Conservation (phyloP, 192 early-diverging fungal genomes). For the Coemansia pectinata region DNA sequence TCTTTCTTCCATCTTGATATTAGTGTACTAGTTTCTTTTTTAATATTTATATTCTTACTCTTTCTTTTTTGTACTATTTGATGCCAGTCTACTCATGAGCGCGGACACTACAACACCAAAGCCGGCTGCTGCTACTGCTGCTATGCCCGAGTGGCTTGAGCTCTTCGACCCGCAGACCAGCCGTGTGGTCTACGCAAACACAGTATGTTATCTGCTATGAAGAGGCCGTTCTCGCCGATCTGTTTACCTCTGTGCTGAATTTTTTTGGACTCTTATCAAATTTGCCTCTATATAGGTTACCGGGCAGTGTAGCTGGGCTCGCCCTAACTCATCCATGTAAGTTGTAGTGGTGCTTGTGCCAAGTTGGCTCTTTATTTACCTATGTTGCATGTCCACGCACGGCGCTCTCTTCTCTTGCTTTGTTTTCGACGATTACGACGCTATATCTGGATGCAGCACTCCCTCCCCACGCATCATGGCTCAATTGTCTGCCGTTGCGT, state of each 20-base stretch:
- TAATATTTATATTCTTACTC: background rate
- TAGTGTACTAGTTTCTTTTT: constrained; percentile 9
- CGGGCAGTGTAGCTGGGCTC: constrained; percentile 73
- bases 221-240: background rate
- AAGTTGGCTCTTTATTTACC: background rate
- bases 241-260: background rate
- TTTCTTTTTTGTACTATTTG: constrained; percentile 12
- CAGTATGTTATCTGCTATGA: constrained; percentile 45
- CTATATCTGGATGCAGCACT: constrained; percentile 1
- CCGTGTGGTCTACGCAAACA: constrained; percentile 67
- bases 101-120: constrained; percentile 19
- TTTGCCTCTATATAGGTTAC: constrained; percentile 57
- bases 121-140: background rate
- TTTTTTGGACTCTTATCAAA: background rate
- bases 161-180: constrained; percentile 68
- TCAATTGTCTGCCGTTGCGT: background rate
- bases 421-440: background rate
- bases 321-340: constrained; percentile 46
- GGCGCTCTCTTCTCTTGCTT: background rate
- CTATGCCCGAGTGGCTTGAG: constrained; percentile 63
- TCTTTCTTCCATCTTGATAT: constrained; percentile 2
- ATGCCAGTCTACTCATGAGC: constrained; percentile 22
- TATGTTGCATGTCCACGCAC: background rate
- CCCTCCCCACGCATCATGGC: constrained; percentile 1
- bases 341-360: constrained; percentile 8